Evolutionary conservation across 805 yeast species (phyloP).

Genomic region (Kazachstania martiniae): DNA sequence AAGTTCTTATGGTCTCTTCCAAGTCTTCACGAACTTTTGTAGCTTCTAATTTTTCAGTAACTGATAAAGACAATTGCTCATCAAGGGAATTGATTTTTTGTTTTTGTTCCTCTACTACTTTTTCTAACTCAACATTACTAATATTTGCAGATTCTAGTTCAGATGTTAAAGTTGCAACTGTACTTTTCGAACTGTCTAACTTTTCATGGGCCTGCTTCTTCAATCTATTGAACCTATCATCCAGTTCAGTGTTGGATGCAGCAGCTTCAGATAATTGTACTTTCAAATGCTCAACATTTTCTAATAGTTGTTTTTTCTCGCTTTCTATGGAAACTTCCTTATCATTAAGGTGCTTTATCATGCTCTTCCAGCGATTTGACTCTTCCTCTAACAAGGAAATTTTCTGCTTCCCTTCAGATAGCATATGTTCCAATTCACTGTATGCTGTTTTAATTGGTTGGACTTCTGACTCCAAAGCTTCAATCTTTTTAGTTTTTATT

Average conservation of each 20-base stretch:
- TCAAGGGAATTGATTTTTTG: too few species aligned
- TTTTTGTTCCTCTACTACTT: constrained; percentile 1
- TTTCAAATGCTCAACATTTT: constrained; percentile 15
- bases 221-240: constrained; percentile 24
- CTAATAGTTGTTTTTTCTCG: constrained; percentile 12
- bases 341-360: constrained; percentile 14
- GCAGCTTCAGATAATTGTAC: constrained; percentile 12
- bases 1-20: too few species aligned
- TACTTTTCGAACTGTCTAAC: constrained; percentile 21
- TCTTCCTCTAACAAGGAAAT: constrained; percentile 8
- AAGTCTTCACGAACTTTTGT: too few species aligned
- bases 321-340: constrained; percentile 9
- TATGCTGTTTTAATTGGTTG: too few species aligned
- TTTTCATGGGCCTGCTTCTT: constrained; percentile 29
- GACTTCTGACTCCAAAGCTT: too few species aligned
- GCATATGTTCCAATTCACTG: too few species aligned
- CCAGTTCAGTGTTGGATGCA: constrained; percentile 26
- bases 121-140: not conserved
- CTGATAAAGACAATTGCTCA: too few species aligned
- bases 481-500: too few species aligned
- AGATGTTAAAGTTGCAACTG: constrained; percentile 30
- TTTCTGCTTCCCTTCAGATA: too few species aligned
- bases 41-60: too few species aligned
- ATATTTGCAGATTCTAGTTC: not conserved
- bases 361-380: constrained; percentile 11